Percentiles rank a stretch among this genome's conserved stretches.
These are phyloP conservation scores for Nitzschia sp. DNA, from an alignment of 108 stramenopile genomes.

Conservation along the genomic window DNA sequence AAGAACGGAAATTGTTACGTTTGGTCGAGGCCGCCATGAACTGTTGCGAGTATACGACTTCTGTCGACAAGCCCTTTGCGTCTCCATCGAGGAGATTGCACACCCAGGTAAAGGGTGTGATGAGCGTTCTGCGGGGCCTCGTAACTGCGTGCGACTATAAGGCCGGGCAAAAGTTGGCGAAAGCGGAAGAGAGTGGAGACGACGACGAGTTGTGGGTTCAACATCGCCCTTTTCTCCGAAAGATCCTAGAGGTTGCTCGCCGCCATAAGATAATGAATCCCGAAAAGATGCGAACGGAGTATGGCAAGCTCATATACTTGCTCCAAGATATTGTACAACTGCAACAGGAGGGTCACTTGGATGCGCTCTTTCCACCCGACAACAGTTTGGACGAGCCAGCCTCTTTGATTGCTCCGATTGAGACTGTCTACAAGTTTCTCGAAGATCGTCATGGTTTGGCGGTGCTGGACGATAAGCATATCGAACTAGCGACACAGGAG, in stretches of 20 bases:
- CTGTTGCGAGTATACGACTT: conserved; percentile 66
- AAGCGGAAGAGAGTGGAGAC: background rate
- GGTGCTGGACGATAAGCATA: conserved; percentile 41
- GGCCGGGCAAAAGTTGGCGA: conserved; percentile 47
- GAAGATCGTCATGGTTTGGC: conserved; percentile 44
- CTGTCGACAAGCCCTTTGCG: conserved; percentile 55
- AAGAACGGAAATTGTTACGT: conserved; percentile 67
- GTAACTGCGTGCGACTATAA: conserved; percentile 64
- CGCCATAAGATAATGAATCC: conserved; percentile 90
- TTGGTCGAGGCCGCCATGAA: conserved; percentile 70
- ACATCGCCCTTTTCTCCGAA: conserved; percentile 39
- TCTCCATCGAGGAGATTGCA: conserved; percentile 38
- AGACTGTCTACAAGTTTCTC: conserved; percentile 56
- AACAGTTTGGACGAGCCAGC: background rate
- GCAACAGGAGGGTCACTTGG: conserved; percentile 1
- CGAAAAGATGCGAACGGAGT: conserved; percentile 84
- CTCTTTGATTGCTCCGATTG: conserved; percentile 41
- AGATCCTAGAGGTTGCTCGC: conserved; percentile 73
- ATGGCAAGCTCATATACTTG: conserved; percentile 80
- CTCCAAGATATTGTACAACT: conserved; percentile 71
- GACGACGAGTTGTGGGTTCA: conserved; percentile 30
- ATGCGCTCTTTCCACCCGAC: background rate
- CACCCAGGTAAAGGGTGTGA: conserved; percentile 52
- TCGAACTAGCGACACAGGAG: conserved; percentile 73
- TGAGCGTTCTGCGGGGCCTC: conserved; percentile 60